Conservation (phyloP, 306 rosid species). For the Cercis canadensis region DNA sequence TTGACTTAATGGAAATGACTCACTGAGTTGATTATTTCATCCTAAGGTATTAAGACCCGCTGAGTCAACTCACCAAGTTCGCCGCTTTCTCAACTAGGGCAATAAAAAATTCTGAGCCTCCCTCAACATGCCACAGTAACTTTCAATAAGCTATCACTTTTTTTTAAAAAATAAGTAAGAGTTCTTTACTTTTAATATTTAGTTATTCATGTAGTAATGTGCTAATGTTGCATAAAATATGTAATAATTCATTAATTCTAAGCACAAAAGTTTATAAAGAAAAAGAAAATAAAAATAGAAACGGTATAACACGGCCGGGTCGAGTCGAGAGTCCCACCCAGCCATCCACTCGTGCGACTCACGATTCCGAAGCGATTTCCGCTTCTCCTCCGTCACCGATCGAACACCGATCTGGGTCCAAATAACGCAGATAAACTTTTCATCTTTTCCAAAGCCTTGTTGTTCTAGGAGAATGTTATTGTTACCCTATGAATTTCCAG, state of each 20-base stretch:
- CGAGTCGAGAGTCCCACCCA: constrained; percentile 71
- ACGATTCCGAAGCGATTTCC: constrained; percentile 58
- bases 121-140: no score
- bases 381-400: constrained; percentile 26
- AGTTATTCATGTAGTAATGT: not conserved
- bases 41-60: not conserved
- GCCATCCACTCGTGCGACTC: constrained; percentile 64
- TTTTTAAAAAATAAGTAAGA: no score
- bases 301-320: constrained; percentile 65
- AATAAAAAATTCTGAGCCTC: not conserved
- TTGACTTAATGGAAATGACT: not conserved
- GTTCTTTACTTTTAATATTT: not conserved
- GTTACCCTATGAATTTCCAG: not conserved
- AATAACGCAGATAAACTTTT: not conserved
- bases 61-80: constrained; percentile 22
- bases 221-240: not conserved
- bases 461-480: not conserved
- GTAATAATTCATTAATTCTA: not conserved
- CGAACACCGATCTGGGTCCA: constrained; percentile 28
- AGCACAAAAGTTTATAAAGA: not conserved
- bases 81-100: not conserved
- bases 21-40: not conserved
- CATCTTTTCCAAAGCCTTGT: not conserved
- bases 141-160: no score
- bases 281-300: not conserved